phyloP scores from a whole-genome alignment of 306 rosid genomes.

The Dryas drummondii region DNA sequence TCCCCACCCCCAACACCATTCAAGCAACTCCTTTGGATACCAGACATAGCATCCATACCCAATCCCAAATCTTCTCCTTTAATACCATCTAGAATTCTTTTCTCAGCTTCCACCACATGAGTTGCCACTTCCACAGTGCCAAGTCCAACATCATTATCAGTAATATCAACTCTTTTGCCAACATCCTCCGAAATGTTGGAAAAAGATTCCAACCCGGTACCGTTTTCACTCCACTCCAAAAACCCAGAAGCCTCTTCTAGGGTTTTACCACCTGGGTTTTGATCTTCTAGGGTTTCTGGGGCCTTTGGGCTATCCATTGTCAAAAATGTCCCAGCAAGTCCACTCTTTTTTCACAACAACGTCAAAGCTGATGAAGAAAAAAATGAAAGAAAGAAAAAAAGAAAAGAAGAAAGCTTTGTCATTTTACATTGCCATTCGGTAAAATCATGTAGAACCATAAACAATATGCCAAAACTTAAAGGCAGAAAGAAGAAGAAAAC shows the following conservation, averaged over 20 bases:
- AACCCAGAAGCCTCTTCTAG: conserved; percentile 32
- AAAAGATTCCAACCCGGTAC: conserved; percentile 22
- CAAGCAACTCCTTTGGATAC: conserved; percentile 1
- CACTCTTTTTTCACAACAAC: conserved; percentile 7
- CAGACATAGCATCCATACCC: not conserved
- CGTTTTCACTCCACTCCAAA: conserved; percentile 21
- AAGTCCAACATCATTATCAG: conserved; percentile 18
- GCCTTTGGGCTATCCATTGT: conserved; percentile 44
- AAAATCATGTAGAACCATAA: not conserved
- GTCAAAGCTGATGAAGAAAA: conserved; percentile 28
- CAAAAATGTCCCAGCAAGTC: conserved; percentile 4
- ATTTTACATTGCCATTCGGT: not conserved
- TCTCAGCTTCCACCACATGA: conserved; percentile 14
- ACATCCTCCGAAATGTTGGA: conserved; percentile 19
- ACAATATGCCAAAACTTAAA: not conserved
- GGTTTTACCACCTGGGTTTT: conserved; percentile 29
- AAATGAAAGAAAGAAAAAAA: not conserved
- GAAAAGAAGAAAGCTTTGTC: not conserved
- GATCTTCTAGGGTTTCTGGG: conserved; percentile 48
- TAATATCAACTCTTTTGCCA: conserved; percentile 19
- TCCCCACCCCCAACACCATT: conserved; percentile 17
- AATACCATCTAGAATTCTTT: not conserved
- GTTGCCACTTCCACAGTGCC: conserved; percentile 17
- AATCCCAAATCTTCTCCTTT: conserved; percentile 13
- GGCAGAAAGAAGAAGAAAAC: not conserved